Evolutionary conservation across 1,139 yeast species (phyloP).

Genomic region (Kurtzmaniella natalensis): DNA sequence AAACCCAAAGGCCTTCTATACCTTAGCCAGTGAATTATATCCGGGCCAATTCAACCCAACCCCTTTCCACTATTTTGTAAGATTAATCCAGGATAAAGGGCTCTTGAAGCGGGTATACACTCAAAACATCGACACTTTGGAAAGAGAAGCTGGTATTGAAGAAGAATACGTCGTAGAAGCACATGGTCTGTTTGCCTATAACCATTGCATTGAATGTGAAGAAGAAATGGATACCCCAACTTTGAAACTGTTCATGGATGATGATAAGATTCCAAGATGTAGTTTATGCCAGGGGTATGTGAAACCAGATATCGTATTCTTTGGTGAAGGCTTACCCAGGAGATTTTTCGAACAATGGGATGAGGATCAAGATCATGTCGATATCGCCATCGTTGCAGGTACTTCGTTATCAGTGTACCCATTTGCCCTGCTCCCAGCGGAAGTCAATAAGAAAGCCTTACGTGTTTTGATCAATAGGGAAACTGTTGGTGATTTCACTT

Average conservation of each 20-base stretch:
- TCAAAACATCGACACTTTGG: constrained; percentile 90
- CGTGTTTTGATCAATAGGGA: constrained; percentile 74
- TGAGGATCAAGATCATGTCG: constrained; percentile 55
- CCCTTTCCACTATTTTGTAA: constrained; percentile 68
- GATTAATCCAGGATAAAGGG: constrained; percentile 59
- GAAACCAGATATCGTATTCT: constrained; percentile 90
- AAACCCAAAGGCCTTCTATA: constrained; percentile 79
- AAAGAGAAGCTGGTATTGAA: constrained; percentile 73
- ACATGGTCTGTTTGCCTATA: constrained; percentile 86
- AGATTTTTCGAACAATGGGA: constrained; percentile 68
- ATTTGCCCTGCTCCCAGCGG: constrained; percentile 77
- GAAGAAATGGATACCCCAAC: constrained; percentile 48
- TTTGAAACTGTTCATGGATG: constrained; percentile 40
- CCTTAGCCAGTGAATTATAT: constrained; percentile 75
- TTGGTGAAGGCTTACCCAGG: constrained; percentile 80
- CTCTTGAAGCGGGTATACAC: constrained; percentile 71
- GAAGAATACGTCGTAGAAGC: constrained; percentile 75
- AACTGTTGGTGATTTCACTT: constrained; percentile 65
- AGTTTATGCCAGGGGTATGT: constrained; percentile 64
- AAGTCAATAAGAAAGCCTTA: constrained; percentile 43
- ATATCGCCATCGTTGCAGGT: constrained; percentile 84
- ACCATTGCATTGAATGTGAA: constrained; percentile 77
- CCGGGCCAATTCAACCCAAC: constrained; percentile 90
- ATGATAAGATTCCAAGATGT: constrained; percentile 41
- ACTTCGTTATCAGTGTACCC: constrained; percentile 88